A percentile compares a stretch with the other conserved stretches of the same genome.
Conservation (phyloP, 768 basidiomycete species). For the Pleurotus salmoneostramineus region DNA sequence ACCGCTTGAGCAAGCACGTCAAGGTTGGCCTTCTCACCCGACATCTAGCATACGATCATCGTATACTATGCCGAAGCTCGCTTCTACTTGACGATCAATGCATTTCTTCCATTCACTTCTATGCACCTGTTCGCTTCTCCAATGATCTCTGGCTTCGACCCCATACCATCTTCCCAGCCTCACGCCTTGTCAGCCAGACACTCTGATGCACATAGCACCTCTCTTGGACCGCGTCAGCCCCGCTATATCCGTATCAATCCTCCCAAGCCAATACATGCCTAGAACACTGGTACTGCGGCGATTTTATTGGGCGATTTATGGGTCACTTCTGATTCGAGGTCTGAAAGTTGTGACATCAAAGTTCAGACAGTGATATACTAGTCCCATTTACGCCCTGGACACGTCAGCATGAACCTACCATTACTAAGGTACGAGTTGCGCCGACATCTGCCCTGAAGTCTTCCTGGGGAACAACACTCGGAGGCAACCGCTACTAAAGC, state of each 20-base stretch:
- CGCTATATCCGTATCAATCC: neutral
- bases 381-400: too few relatives aligned
- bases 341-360: neutral
- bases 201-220: neutral
- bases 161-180: neutral
- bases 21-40: slow-evolving; percentile 2
- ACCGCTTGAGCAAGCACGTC: neutral
- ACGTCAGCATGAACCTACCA: neutral
- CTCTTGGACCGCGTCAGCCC: neutral
- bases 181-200: neutral
- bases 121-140: neutral
- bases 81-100: neutral
- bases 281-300: neutral
- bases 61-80: slow-evolving; percentile 1
- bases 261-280: neutral
- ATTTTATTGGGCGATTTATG: neutral
- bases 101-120: neutral
- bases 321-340: neutral
- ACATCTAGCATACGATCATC: slow-evolving; percentile 6
- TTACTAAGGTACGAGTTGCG: neutral
- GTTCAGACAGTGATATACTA: neutral
- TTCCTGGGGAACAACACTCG: neutral
- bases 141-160: neutral
- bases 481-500: neutral
- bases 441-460: neutral